Percentiles rank a stretch among this genome's conserved stretches.
Evolutionary conservation across 2,329 filamentous ascomycete genomes (phyloP).

Genomic region (Albophoma yamanashiensis): DNA sequence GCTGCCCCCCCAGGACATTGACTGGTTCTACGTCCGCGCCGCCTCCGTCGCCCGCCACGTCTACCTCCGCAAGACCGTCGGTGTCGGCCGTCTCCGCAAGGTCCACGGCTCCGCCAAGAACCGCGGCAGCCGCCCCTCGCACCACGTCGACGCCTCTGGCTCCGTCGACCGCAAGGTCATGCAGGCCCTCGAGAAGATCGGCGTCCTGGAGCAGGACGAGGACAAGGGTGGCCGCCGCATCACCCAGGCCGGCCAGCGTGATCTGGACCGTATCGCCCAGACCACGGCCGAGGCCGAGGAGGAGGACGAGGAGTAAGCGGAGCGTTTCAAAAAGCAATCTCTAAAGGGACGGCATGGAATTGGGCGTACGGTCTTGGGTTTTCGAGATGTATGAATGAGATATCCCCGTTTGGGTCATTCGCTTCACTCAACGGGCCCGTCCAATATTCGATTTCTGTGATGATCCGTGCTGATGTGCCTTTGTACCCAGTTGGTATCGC

Average conservation of each 20-base stretch:
- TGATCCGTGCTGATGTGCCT: not conserved
- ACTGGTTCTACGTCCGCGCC: slow-evolving; percentile 92
- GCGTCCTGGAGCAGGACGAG: slow-evolving; percentile 94
- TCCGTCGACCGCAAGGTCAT: slow-evolving; percentile 95
- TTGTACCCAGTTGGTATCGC: not conserved
- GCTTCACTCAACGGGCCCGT: slow-evolving; percentile 23
- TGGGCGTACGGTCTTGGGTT: slow-evolving; percentile 31
- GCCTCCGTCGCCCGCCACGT: slow-evolving; percentile 94
- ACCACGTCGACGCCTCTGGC: slow-evolving; percentile 93
- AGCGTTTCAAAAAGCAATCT: not conserved
- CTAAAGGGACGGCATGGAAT: slow-evolving; percentile 5
- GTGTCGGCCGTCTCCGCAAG: slow-evolving; percentile 95
- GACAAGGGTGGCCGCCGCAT: slow-evolving; percentile 98
- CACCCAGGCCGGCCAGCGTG: slow-evolving; percentile 95
- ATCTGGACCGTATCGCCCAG: slow-evolving; percentile 93
- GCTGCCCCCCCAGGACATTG: slow-evolving; percentile 93
- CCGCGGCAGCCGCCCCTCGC: slow-evolving; percentile 80
- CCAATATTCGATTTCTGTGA: slow-evolving; percentile 4
- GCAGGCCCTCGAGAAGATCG: slow-evolving; percentile 98
- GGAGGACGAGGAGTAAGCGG: slow-evolving; percentile 54
- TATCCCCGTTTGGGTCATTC: slow-evolving; percentile 26
- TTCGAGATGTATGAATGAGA: slow-evolving; percentile 30
- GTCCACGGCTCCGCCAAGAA: slow-evolving; percentile 96
- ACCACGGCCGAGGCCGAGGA: slow-evolving; percentile 66
- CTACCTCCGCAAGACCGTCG: slow-evolving; percentile 99